Base-by-base conservation (phyloP, 805 yeast genomes). In the Yarrowia bubula region DNA sequence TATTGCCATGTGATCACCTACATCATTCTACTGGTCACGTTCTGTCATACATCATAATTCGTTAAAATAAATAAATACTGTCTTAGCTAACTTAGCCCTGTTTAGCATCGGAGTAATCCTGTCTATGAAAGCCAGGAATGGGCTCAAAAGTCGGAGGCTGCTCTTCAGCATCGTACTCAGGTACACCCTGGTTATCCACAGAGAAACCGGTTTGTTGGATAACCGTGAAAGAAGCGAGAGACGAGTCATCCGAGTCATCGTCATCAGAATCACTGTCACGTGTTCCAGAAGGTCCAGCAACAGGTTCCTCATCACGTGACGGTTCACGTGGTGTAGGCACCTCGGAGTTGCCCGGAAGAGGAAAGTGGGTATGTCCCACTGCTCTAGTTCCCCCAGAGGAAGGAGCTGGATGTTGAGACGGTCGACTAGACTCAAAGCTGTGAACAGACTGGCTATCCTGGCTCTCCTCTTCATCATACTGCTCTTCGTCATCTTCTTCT, bases 41-140 rank as follows among this genome's bases (percentile, higher is more conserved):
- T 10, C 22, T 4, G 46, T 44, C 32, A 28, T 44, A 28, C 22
- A 10, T 48, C 32, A 14, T 48, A 33, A 32, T 42, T 22, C 46
- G 15, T 43, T 31, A 46, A 22, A 15, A 10, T 50, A 31, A 14
- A 51, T 51, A 51, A 51, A 51, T 51, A 51, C 28, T 22, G 28
- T 22, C 28, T 22, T 22, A 22, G 28, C 28, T 5, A 22, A 2
- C 2, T 14, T 38, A 51, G 2, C 58, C 58, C 46, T 39, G 18
- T 31, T 55, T 55, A 8, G 80, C 84, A 66, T 76, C 79, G 80
- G 82, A 82, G 70, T 83, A 83, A 69, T 83, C 86, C 4, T 76
- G 81, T 8, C 65, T 65, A 14, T 70, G 69, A 69, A 77, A 83
- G 3, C 85, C 84, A 0, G 84, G 80, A 65, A 76, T 78, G 5